Percentiles rank a stretch among this genome's conserved stretches.
Conservation (phyloP, 768 basidiomycete species). For the Leccinum incarnatum region DNA sequence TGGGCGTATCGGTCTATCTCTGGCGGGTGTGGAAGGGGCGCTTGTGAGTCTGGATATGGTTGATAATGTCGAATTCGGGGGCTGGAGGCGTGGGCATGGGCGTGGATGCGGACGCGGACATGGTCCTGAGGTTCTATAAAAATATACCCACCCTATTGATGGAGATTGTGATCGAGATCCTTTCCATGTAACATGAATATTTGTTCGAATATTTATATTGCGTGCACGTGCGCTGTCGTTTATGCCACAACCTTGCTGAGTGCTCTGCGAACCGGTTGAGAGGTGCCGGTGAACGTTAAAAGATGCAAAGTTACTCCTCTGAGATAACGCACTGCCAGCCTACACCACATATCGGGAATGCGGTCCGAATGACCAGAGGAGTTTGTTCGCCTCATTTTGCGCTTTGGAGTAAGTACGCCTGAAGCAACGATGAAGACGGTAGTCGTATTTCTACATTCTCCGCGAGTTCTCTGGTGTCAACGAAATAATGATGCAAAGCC, state of each 20-base stretch:
- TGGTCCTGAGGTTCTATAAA: neutral
- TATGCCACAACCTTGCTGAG: neutral
- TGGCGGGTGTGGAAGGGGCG: conserved; percentile 64
- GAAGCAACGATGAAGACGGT: too few relatives aligned
- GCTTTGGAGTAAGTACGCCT: neutral
- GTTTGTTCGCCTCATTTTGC: neutral
- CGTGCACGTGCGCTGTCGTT: neutral
- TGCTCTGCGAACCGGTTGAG: neutral
- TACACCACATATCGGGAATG: neutral
- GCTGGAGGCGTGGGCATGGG: neutral
- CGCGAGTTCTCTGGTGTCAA: neutral
- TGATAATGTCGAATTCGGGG: neutral
- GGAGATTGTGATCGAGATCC: neutral
- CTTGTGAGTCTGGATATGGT: conserved; percentile 33
- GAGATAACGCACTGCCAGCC: neutral
- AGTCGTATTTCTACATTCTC: neutral
- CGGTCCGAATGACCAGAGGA: neutral
- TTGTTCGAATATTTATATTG: neutral
- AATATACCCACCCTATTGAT: too few relatives aligned
- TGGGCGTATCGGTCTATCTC: conserved; percentile 44
- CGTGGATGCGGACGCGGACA: neutral
- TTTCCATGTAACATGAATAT: neutral
- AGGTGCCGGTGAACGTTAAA: neutral
- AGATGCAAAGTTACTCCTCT: neutral
- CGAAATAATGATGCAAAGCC: too few relatives aligned